Evolutionary conservation across 306 rosid species (phyloP).

Genomic region (Pueraria montana): DNA sequence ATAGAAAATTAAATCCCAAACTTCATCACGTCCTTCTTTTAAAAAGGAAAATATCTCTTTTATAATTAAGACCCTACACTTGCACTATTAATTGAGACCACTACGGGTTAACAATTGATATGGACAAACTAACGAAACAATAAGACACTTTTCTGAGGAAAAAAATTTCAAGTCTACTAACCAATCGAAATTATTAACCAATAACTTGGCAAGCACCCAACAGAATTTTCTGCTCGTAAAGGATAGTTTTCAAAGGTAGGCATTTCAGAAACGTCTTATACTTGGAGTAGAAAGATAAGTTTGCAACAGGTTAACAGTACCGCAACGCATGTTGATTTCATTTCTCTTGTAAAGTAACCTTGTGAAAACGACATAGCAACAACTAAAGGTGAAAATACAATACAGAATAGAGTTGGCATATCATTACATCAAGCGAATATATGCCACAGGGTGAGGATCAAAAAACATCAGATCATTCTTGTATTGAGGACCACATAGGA

Average conservation of each 20-base stretch:
- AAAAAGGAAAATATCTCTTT: not conserved
- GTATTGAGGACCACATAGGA: slow-evolving; percentile 3
- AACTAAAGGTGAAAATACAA: slow-evolving; percentile 27
- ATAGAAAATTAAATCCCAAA: too few species aligned
- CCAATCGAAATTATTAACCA: not conserved
- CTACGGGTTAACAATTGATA: not conserved
- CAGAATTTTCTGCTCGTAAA: not conserved
- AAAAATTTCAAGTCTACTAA: not conserved
- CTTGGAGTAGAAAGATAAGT: not conserved
- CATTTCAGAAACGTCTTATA: not conserved
- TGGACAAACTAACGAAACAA: not conserved
- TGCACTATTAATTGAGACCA: not conserved
- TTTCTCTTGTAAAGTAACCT: slow-evolving; percentile 15
- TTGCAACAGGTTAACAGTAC: not conserved
- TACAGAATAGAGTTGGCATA: slow-evolving; percentile 38
- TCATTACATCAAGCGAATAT: slow-evolving; percentile 32
- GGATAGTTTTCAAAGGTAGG: not conserved
- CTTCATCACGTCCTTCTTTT: not conserved
- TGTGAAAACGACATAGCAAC: slow-evolving; percentile 6
- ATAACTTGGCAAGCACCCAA: not conserved
- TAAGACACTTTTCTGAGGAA: not conserved
- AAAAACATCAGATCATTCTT: slow-evolving; percentile 26
- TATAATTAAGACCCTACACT: not conserved
- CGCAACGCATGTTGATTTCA: slow-evolving; percentile 8
- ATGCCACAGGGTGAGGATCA: slow-evolving; percentile 6